phyloP scores from a whole-genome alignment of 441 rosid species.

The Adansonia gregorii region DNA sequence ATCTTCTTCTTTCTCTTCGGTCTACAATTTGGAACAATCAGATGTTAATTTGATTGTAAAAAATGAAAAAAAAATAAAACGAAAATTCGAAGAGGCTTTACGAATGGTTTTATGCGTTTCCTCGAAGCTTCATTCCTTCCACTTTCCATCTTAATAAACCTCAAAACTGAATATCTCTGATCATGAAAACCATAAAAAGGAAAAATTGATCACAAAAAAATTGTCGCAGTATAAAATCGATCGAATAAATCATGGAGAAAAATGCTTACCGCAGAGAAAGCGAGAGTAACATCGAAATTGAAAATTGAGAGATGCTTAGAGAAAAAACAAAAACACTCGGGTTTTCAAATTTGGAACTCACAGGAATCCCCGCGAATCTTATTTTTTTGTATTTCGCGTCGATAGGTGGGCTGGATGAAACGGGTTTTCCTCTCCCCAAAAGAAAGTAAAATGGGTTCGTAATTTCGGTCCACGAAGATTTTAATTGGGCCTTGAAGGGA shows the following conservation, averaged over 20 bases:
- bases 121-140: conserved; percentile 33
- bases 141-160: conserved; percentile 44
- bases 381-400: not conserved
- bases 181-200: conserved; percentile 15
- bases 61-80: not conserved
- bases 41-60: not conserved
- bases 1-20: conserved; percentile 1
- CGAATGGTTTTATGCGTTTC: too few relatives aligned
- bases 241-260: not conserved
- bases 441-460: not conserved
- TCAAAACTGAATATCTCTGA: conserved; percentile 19
- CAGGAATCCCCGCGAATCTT: conserved; percentile 22
- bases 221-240: not conserved
- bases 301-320: not conserved
- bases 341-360: conserved; percentile 12
- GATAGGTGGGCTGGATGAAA: not conserved
- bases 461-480: not conserved
- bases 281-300: not conserved
- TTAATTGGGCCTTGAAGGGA: not conserved
- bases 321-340: not conserved
- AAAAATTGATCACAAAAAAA: not conserved
- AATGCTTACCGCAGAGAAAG: not conserved
- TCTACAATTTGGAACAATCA: not conserved
- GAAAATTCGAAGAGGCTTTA: not conserved
- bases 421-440: not conserved